phyloP scores from a whole-genome alignment of 1,139 yeast species.

The Zygoascus hellenicus region DNA sequence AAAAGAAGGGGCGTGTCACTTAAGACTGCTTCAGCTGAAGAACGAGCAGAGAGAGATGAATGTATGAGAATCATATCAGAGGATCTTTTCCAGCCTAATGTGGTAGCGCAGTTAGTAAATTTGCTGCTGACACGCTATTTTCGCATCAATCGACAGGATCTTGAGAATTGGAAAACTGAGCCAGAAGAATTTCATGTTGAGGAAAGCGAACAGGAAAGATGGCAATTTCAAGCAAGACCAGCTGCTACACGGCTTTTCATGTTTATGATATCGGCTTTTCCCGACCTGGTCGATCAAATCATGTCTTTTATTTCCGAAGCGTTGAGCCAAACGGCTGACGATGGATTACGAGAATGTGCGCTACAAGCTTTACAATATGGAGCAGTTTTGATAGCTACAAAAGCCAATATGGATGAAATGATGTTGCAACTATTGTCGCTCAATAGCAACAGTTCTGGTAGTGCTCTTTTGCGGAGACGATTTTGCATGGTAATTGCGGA shows the following conservation, averaged over 20 bases:
- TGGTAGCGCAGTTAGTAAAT: constrained; percentile 56
- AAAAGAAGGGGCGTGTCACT: constrained; percentile 65
- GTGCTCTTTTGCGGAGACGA: constrained; percentile 63
- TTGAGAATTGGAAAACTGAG: constrained; percentile 74
- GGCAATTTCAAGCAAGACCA: constrained; percentile 81
- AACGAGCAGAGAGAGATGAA: constrained; percentile 49
- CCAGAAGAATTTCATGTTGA: constrained; percentile 94
- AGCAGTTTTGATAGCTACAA: constrained; percentile 57
- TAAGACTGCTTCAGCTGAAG: constrained; percentile 52
- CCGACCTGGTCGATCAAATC: constrained; percentile 54
- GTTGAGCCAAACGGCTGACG: constrained; percentile 40
- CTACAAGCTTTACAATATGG: constrained; percentile 78
- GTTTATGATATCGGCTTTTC: constrained; percentile 61
- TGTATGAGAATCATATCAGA: constrained; percentile 50
- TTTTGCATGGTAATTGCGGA: constrained; percentile 70
- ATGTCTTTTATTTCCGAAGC: constrained; percentile 57
- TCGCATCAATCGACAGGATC: constrained; percentile 63
- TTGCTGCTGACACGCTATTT: constrained; percentile 68
- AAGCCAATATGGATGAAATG: constrained; percentile 57
- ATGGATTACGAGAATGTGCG: constrained; percentile 71
- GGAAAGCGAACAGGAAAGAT: constrained; percentile 59
- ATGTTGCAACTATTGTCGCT: constrained; percentile 50
- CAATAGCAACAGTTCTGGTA: constrained; percentile 38
- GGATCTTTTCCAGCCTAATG: constrained; percentile 52
- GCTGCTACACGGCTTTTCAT: constrained; percentile 86